These are phyloP conservation scores for Capillidium rhysosporum DNA, from an alignment of 371 early-diverging fungal species.

Conservation along the genomic window DNA sequence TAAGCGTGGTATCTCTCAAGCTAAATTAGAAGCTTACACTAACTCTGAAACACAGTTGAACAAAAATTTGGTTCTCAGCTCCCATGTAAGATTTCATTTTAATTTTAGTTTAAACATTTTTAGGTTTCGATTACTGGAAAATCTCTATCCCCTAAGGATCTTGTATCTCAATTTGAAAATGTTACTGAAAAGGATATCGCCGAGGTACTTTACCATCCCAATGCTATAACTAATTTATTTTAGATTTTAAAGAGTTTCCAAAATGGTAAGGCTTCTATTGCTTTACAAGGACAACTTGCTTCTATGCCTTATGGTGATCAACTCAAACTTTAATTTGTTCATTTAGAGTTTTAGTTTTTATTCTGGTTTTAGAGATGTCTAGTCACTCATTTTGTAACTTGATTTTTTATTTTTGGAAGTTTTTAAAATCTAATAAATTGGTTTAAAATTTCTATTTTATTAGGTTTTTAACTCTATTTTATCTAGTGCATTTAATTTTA, in stretches of 20 bases:
- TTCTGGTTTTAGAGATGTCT: too few species aligned
- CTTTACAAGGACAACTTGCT: not conserved
- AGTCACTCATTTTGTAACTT: too few species aligned
- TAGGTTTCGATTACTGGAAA: slow-evolving; percentile 25
- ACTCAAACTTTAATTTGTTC: not conserved
- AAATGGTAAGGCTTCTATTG: not conserved
- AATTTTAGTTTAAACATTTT: slow-evolving; percentile 8
- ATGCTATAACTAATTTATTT: not conserved
- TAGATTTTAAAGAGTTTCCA: not conserved
- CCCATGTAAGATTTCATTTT: slow-evolving; percentile 10
- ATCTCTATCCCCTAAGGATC: slow-evolving; percentile 22
- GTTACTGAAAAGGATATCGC: slow-evolving; percentile 39
- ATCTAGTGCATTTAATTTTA: too few species aligned
- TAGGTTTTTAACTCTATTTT: too few species aligned
- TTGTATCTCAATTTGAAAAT: slow-evolving; percentile 28
- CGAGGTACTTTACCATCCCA: slow-evolving; percentile 19
- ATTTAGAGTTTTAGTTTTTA: not conserved
- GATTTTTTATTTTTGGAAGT: too few species aligned
- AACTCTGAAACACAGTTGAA: slow-evolving; percentile 35
- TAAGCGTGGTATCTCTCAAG: slow-evolving; percentile 63
- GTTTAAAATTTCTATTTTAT: too few species aligned
- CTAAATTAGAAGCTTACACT: slow-evolving; percentile 55
- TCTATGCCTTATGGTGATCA: slow-evolving; percentile 5
- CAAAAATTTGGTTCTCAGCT: slow-evolving; percentile 9
- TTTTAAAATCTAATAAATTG: too few species aligned